Conservation (phyloP, 495 filamentous ascomycete genomes). For the Hypomontagnella monticulosa region DNA sequence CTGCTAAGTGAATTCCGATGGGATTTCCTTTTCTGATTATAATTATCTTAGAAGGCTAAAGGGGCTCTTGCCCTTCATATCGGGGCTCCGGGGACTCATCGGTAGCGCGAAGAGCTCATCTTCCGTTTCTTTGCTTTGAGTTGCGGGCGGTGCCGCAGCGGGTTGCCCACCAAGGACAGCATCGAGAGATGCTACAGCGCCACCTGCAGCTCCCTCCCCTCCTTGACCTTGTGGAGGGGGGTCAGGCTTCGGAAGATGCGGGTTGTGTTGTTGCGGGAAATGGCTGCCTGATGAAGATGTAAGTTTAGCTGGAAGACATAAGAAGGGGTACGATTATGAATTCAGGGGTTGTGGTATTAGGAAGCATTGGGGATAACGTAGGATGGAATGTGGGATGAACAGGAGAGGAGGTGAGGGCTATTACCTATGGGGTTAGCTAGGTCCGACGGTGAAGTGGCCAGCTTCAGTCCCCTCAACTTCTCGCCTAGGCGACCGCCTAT, state of each 20-base stretch:
- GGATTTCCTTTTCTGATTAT: neutral
- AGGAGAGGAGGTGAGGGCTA: neutral
- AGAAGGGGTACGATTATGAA: neutral
- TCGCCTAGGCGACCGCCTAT: conserved; percentile 73
- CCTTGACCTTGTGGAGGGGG: conserved; percentile 67
- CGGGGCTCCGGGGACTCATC: conserved; percentile 80
- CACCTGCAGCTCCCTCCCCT: conserved; percentile 45
- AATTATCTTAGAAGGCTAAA: conserved; percentile 62
- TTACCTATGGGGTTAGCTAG: conserved; percentile 61
- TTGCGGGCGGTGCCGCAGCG: conserved; percentile 43
- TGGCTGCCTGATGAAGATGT: conserved; percentile 10
- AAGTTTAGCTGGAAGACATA: conserved; percentile 1
- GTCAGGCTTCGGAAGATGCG: conserved; percentile 13
- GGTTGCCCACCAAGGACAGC: conserved; percentile 54
- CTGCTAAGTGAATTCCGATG: neutral
- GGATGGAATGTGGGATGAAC: neutral
- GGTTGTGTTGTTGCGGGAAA: conserved; percentile 24
- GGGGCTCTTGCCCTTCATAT: conserved; percentile 74
- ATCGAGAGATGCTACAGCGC: conserved; percentile 53
- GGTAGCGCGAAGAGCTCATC: conserved; percentile 84
- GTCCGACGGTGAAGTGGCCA: conserved; percentile 74
- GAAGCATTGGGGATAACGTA: neutral
- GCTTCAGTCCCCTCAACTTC: conserved; percentile 77
- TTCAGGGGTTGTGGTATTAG: neutral
- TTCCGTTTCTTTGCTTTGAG: conserved; percentile 60